A percentile compares a stretch with the other conserved stretches of the same genome.
These are phyloP conservation scores for Vanrija sp. DNA, from an alignment of 1,284 basidiomycete species.

Conservation along the genomic window DNA sequence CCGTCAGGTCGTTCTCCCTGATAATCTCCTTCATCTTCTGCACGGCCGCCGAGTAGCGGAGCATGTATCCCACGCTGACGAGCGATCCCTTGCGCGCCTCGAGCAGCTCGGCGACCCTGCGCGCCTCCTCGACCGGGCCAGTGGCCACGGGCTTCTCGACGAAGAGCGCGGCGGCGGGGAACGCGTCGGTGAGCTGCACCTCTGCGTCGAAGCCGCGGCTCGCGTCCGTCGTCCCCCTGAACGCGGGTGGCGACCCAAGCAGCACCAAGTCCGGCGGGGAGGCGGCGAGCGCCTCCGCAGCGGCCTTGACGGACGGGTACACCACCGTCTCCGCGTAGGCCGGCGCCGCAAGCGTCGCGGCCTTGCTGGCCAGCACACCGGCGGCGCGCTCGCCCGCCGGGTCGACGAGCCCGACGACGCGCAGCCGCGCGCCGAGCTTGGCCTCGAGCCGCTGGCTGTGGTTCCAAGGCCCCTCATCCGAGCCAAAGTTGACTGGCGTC, in stretches of 20 bases:
- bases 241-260: slow-evolving; percentile 85
- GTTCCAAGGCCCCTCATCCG: slow-evolving; percentile 51
- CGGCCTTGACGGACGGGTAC: slow-evolving; percentile 63
- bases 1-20: slow-evolving; percentile 79
- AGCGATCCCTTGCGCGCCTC: slow-evolving; percentile 59
- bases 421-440: slow-evolving; percentile 87
- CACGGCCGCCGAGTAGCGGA: slow-evolving; percentile 81
- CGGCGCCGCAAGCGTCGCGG: slow-evolving; percentile 78
- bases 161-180: slow-evolving; percentile 79
- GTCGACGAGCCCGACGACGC: slow-evolving; percentile 87
- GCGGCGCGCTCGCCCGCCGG: slow-evolving; percentile 74
- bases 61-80: slow-evolving; percentile 81
- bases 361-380: slow-evolving; percentile 74
- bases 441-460: slow-evolving; percentile 85
- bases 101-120: slow-evolving; percentile 64
- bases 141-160: slow-evolving; percentile 64
- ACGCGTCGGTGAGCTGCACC: slow-evolving; percentile 74
- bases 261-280: slow-evolving; percentile 54
- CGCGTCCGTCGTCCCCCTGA: slow-evolving; percentile 65
- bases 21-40: slow-evolving; percentile 94
- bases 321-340: slow-evolving; percentile 83
- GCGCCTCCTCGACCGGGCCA: slow-evolving; percentile 28
- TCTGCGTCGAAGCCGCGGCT: slow-evolving; percentile 70
- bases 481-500: slow-evolving; percentile 20
- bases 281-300: neutral